Percentiles rank a stretch among this genome's conserved stretches.
These are phyloP conservation scores for Litchi chinensis DNA, from an alignment of 345 rosid genomes.

Conservation along the genomic window DNA sequence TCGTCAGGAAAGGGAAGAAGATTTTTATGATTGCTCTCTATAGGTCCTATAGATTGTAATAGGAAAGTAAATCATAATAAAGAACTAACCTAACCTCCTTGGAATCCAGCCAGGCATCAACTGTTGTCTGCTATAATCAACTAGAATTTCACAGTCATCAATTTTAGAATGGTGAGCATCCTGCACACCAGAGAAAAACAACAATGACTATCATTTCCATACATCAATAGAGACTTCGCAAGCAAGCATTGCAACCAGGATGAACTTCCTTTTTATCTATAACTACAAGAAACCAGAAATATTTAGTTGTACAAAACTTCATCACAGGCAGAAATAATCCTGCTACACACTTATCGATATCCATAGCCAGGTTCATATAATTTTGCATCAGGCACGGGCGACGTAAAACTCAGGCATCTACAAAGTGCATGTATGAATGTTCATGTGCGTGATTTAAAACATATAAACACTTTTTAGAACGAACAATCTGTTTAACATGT, in stretches of 20 bases:
- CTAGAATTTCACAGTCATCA: slow-evolving; percentile 76
- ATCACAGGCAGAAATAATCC: not conserved
- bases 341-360: not conserved
- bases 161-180: slow-evolving; percentile 79
- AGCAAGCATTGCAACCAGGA: not conserved
- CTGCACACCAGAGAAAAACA: slow-evolving; percentile 35
- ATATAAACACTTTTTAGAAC: no score
- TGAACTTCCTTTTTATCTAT: not conserved
- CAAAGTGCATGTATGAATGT: not conserved
- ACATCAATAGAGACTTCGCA: not conserved
- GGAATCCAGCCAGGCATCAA: slow-evolving; percentile 99
- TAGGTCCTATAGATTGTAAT: not conserved
- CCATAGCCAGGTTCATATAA: not conserved
- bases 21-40: slow-evolving; percentile 1
- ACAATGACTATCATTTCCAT: slow-evolving; percentile 1
- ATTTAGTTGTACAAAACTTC: not conserved
- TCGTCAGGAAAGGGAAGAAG: not conserved
- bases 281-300: not conserved
- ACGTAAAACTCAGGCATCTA: not conserved
- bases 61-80: not conserved
- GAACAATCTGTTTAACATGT: no score
- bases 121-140: slow-evolving; percentile 85
- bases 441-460: no score
- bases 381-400: not conserved
- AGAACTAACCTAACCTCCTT: slow-evolving; percentile 84